These are phyloP conservation scores for Xerocomus nothofagi DNA, from an alignment of 1,284 basidiomycete species.

Conservation along the genomic window DNA sequence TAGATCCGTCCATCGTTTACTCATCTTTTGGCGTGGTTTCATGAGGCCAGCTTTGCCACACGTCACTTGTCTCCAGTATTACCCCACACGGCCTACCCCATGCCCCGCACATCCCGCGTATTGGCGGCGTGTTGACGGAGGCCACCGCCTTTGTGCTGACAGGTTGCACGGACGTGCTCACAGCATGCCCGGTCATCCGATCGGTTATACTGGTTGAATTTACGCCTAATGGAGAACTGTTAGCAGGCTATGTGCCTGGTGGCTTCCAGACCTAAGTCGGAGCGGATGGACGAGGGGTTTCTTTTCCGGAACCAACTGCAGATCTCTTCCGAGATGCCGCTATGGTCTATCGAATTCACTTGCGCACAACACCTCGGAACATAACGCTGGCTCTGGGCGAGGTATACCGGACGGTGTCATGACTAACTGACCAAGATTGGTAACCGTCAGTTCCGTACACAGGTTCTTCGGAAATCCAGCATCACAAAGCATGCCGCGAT, in stretches of 20 bases:
- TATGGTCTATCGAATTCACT: background rate
- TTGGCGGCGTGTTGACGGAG: constrained; percentile 23
- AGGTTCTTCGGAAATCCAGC: background rate
- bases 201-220: constrained; percentile 2
- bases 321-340: constrained; percentile 1
- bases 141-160: constrained; percentile 27
- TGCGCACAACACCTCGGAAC: constrained; percentile 3
- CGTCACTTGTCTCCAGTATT: background rate
- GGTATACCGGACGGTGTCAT: too few species aligned
- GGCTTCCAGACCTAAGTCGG: background rate
- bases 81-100: constrained; percentile 28
- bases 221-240: constrained; percentile 9
- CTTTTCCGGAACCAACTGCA: constrained; percentile 2
- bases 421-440: too few species aligned
- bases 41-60: constrained; percentile 6
- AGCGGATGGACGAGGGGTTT: background rate
- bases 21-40: constrained; percentile 4
- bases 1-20: constrained; percentile 25
- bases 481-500: constrained; percentile 5
- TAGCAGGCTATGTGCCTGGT: constrained; percentile 21
- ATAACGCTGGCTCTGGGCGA: background rate
- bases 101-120: constrained; percentile 23
- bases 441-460: constrained; percentile 12
- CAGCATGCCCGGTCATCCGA: constrained; percentile 17
- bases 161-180: constrained; percentile 9